Conservation (phyloP, 345 rosid species). For the Turnera subulata region DNA sequence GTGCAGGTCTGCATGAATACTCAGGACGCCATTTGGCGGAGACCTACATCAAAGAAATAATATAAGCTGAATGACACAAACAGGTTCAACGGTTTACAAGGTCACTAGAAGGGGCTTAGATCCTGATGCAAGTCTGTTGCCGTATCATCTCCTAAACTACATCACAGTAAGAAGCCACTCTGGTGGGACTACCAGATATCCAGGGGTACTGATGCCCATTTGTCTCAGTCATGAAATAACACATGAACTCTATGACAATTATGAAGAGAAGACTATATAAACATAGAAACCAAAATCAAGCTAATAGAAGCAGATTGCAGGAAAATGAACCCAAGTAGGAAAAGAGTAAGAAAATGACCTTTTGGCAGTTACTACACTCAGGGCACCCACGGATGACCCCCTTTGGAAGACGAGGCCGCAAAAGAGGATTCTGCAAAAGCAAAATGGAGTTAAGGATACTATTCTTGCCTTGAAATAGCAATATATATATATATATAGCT, state of each 20-base stretch:
- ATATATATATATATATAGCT: too few relatives aligned
- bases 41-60: conserved; percentile 44
- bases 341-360: conserved; percentile 44
- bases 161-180: neutral
- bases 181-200: too few relatives aligned
- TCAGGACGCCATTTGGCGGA: conserved; percentile 82
- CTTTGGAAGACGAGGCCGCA: conserved; percentile 55
- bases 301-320: too few relatives aligned
- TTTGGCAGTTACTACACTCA: conserved; percentile 76
- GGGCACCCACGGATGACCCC: conserved; percentile 81
- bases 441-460: conserved; percentile 1
- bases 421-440: conserved; percentile 43
- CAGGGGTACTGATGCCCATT: too few relatives aligned
- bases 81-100: conserved; percentile 3
- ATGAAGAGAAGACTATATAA: too few relatives aligned
- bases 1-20: conserved; percentile 57
- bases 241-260: too few relatives aligned
- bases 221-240: too few relatives aligned
- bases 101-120: too few relatives aligned
- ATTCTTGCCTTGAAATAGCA: too few relatives aligned
- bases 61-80: conserved; percentile 1
- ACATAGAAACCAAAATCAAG: too few relatives aligned
- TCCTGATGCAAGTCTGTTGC: too few relatives aligned
- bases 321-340: neutral
- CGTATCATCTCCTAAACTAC: conserved; percentile 1